These are phyloP conservation scores for Periconia sp. DNA, from an alignment of 2,329 filamentous ascomycete genomes.

Conservation along the genomic window DNA sequence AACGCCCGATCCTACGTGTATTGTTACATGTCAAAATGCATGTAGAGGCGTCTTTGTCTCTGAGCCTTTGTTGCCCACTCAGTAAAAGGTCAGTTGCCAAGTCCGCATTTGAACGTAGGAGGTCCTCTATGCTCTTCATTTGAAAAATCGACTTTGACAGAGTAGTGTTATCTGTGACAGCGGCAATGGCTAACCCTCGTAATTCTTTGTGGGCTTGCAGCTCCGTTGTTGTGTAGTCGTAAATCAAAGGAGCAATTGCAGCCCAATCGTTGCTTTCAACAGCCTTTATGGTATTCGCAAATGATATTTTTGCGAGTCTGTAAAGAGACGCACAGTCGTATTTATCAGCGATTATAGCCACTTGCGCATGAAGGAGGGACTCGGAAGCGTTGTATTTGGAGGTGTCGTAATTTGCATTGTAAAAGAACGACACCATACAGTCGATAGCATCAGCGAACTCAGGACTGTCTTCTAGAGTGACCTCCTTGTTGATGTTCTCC, in stretches of 20 bases:
- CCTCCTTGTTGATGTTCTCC: slow-evolving; percentile 1
- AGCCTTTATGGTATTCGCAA: slow-evolving; percentile 10
- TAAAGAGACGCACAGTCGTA: slow-evolving; percentile 21
- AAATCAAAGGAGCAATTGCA: slow-evolving; percentile 17
- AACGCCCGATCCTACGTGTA: too few species aligned
- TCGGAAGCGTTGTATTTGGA: slow-evolving; percentile 13
- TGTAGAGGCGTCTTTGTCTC: too few species aligned
- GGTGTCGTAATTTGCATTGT: slow-evolving; percentile 13
- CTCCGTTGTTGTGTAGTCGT: slow-evolving; percentile 18
- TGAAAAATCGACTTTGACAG: slow-evolving; percentile 2
- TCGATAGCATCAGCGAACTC: slow-evolving; percentile 19
- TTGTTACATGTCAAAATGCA: too few species aligned
- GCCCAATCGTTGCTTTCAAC: slow-evolving; percentile 17
- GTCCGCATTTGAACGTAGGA: slow-evolving; percentile 19
- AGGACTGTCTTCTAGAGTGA: slow-evolving; percentile 17
- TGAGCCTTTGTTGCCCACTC: not conserved
- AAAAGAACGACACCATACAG: slow-evolving; percentile 25
- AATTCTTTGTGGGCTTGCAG: slow-evolving; percentile 13
- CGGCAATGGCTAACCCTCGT: slow-evolving; percentile 6
- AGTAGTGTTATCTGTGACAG: not conserved
- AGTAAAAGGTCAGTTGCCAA: slow-evolving; percentile 20
- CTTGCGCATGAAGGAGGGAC: slow-evolving; percentile 21
- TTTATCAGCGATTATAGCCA: slow-evolving; percentile 21
- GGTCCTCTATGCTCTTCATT: slow-evolving; percentile 6
- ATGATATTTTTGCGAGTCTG: slow-evolving; percentile 17